Base-by-base conservation (phyloP, 2,329 filamentous ascomycete species). In the Pyricularia sp. region DNA sequence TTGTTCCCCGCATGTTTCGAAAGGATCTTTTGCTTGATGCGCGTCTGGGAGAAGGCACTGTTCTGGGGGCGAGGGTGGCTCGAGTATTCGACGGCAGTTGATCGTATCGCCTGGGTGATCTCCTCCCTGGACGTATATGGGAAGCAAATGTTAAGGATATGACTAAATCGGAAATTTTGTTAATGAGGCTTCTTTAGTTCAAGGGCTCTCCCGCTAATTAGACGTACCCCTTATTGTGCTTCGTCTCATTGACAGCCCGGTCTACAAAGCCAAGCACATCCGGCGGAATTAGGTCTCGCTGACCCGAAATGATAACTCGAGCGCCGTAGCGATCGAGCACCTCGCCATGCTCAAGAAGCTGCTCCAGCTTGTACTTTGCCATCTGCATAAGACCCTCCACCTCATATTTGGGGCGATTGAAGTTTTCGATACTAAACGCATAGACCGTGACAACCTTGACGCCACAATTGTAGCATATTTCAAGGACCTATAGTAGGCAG, bases 391-490 rank as follows among this genome's bases (percentile, higher is more conserved):
- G 82, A 33, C 93, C 94, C 76, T 97, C 93, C 10, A 99, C 95
- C 79, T 99, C 95, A 79, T 96, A 95, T 79, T 95, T 94, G 26
- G 93, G 94, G 6, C 95, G 89, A 78, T 98, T 97, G 83, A 97
- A 99, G 82, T 99, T 99, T 80, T 99, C 95, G 76, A 99, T 97
- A 77, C 93, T 97, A 81, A 99, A 99, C 20, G 95, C 95, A 78
- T 98, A 99, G 72, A 99, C 93, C 4, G 95, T 98, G 58, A 99
- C 94, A 10, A 97, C 93, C 78, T 95, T 94, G 71, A 99, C 94
- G 68, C 95, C 95, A 70, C 92, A 93, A 78, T 97, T 97, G 84
- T 98, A 99, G 85, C 95, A 98, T 69, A 99, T 92, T 80, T 99
- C 95, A 70, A 99, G 89, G 68, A 98, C 93, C 91, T 92, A 73